phyloP scores from a whole-genome alignment of 495 filamentous ascomycete species.

The Glutinoglossum americanum region DNA sequence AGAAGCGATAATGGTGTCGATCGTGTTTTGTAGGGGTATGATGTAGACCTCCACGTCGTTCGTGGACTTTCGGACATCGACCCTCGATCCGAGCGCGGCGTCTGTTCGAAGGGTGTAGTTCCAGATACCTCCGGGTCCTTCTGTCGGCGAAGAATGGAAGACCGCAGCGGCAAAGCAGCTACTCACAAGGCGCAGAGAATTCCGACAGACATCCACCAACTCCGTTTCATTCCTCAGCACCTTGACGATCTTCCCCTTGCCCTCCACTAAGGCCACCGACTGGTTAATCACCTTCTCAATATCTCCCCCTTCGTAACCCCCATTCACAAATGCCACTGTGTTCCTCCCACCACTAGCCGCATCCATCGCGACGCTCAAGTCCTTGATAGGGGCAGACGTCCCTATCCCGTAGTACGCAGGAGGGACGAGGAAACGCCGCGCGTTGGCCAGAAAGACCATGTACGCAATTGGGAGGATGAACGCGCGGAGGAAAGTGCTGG shows the following conservation, averaged over 20 bases:
- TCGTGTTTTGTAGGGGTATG: conserved; percentile 53
- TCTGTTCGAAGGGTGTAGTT: conserved; percentile 70
- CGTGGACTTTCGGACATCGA: conserved; percentile 31
- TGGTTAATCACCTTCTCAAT: conserved; percentile 49
- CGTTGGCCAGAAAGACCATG: conserved; percentile 37
- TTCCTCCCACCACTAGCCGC: conserved; percentile 23
- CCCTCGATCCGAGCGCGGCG: conserved; percentile 31
- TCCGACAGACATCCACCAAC: conserved; percentile 38
- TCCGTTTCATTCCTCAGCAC: conserved; percentile 29
- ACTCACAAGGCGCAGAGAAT: conserved; percentile 46
- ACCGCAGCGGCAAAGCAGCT: conserved; percentile 54
- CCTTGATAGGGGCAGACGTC: conserved; percentile 29
- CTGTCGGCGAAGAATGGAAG: conserved; percentile 47
- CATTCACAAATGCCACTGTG: conserved; percentile 63
- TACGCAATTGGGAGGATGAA: conserved; percentile 27
- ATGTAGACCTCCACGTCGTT: conserved; percentile 57
- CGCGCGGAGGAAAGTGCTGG: conserved; percentile 42
- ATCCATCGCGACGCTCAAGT: conserved; percentile 35
- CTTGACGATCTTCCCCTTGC: conserved; percentile 31
- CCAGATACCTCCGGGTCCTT: conserved; percentile 46
- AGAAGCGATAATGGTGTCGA: conserved; percentile 48
- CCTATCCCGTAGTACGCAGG: conserved; percentile 49
- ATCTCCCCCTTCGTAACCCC: conserved; percentile 42
- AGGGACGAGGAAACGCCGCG: conserved; percentile 44
- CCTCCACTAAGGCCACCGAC: conserved; percentile 27